Base-by-base conservation (phyloP, 208 protist genomes). In the Trypanosoma melophagium region DNA sequence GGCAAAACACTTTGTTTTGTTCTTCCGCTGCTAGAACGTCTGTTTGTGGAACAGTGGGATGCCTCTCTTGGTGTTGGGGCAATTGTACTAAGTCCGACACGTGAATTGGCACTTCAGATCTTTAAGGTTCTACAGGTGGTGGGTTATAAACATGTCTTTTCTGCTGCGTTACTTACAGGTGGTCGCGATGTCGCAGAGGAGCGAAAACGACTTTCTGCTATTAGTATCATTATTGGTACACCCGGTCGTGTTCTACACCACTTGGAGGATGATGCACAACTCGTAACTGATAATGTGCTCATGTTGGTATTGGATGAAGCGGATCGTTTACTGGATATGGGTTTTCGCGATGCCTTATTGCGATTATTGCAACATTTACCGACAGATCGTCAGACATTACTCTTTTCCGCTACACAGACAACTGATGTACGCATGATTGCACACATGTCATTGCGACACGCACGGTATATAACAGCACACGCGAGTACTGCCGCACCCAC, bases 341-440 rank as follows among this genome's bases (percentile, higher is more conserved):
- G 98, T 51, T 99, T 99, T 66, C 75, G 79, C 28, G 87, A 98
- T 50, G 80, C 88, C 12, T 54, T 99, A 22, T 95, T 92, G 25
- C 78, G 85, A 55, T 99, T 99, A 66, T 40, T 99, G 7, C 64
- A 82, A 4, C 90, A 96, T 68, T 77, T 99, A 10, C 87, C 86
- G 2, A 63, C 69, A 19, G 69, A 80, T 38, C 87, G 98, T 38
- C 98, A 99, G 84, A 99, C 98, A n/a, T 83, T 99, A 21, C 86
- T 99, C n/a, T 99, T 99, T 78, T 99, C 96, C 0, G 99, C 99
- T 3, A 99, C 99, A 14, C 97, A 99, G 74, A 99, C 98, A 9
- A 98, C 85, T 52, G 90, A 94, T 42, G 90, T 99, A 53, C 84
- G 97, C 54, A 94, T 98, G 79, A 83, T 98, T 0, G 94, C 93